Base-by-base conservation (phyloP, 2,329 filamentous ascomycete species). In the Rhinocladiella mackenziei region DNA sequence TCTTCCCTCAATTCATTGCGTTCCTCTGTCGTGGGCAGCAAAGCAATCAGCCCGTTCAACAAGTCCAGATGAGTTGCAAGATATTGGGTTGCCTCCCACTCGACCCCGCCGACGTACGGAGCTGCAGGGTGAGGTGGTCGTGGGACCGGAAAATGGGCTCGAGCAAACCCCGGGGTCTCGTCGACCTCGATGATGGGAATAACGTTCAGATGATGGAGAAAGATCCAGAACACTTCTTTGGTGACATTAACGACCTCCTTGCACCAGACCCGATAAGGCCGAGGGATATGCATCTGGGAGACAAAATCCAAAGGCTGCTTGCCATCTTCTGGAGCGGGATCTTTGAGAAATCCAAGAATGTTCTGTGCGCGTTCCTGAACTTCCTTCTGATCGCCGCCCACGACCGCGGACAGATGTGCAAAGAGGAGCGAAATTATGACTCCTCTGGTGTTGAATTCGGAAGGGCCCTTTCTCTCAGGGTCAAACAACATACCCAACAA, bases 191-290 rank as follows among this genome's bases (percentile, higher is more conserved):
- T 50, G 43, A 67, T 56, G 22, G 87, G 76, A 26, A 97, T 77
- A 33, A 96, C 83, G 58, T 97, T 97, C 45, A 94, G 74, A 56
- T 94, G 86, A 66, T 97, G 91, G 41, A 97, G 75, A 69, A 97
- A 98, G 62, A 97, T 97, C 91, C 91, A 98, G 63, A 98, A 98
- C 19, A 97, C 91, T 64, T 98, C 91, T 65, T 96, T 96, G 30
- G 89, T 95, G 35, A 97, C 91, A 58, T 86, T 89, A 48, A 83
- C 83, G 13, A 91, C 81, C 67, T 98, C 92, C 65, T 89, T 92
- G 67, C 84, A 88, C 91, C 91, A 98, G 2, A 94, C 78, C 23
- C 88, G 84, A 65, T 96, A 98, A 1, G 91, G 91, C 0, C 91
- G 79, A 37, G 88, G 80, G 25, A 83, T 81, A 56, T 86, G 84